Evolutionary conservation across 2,329 filamentous ascomycete genomes (phyloP), one percentile per base, ranked within the genome.

Genomic region (Epichloe baconii): DNA sequence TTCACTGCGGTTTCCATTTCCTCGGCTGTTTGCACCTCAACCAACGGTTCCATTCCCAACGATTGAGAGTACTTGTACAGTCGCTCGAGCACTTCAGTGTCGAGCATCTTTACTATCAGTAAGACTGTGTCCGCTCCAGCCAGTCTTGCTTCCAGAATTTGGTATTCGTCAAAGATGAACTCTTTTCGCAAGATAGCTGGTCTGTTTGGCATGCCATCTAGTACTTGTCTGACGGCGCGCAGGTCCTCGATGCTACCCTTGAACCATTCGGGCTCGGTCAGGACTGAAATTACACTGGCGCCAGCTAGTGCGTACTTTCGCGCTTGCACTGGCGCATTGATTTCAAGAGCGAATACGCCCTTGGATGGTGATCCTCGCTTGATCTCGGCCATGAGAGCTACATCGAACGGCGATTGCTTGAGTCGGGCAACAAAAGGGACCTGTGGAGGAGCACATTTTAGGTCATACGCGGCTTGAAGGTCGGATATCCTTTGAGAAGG

Each of bases 231-330:
- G 34, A 97, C 93, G 36, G 85, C 82, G 54, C 86, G 81, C 50
- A 98, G 72, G 64, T 98, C 93, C 53, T 98, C 91, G 54, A 98
- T 90, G 67, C 86, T 95, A 46, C 93, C 93, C 71, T 96, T 97
- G 75, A 98, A 98, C 93, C 93, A 98, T 63, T 97, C 86, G 0
- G 94, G 93, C 68, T 98, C 93, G 0, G 93, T 98, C 45, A 98
- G 78, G n/a, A 98, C 93, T 1, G 93, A 97, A 58, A 98, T 98
- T 40, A 95, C 88, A 64, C 91, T 97, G 46, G 93, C 93, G 14
- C 93, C 94, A 6, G 93, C 90, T 48, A 93, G 77, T 10, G 94
- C 93, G 66, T 98, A 98, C 58, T 85, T 88, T 56, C 83, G 82
- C 42, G 94, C 93, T 67, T 98, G 93, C 5, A 84, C 82, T 23